Conservation (phyloP, 345 rosid species). For the Arabidopsis thaliana region TAIR10.1 NC_003070.9:2481501-2482000, state of each 20-base stretch:
- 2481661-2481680: slow-evolving; percentile 89
- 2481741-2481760: slow-evolving; percentile 6
- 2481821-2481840: slow-evolving; percentile 62
- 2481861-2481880: neutral
- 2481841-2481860: neutral
- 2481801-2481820: slow-evolving; percentile 81
- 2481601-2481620: slow-evolving; percentile 96
- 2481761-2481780: slow-evolving; percentile 25
- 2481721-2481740: neutral
- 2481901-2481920: slow-evolving; percentile 2
- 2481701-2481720: slow-evolving; percentile 83
- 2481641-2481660: slow-evolving; percentile 96
- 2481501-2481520: slow-evolving; percentile 14
- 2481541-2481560: slow-evolving; percentile 34
- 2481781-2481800: slow-evolving; percentile 57
- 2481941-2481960: slow-evolving; percentile 19
- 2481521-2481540: slow-evolving; percentile 16
- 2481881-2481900: neutral
- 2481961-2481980: slow-evolving; percentile 80
- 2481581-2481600: slow-evolving; percentile 97
- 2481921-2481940: neutral
- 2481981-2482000: slow-evolving; percentile 99
- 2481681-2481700: slow-evolving; percentile 88
- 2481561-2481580: slow-evolving; percentile 52
- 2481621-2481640: slow-evolving; percentile 94